Conservation (phyloP, 2,329 filamentous ascomycete species). For the Dactylellina haptotyla region DNA sequence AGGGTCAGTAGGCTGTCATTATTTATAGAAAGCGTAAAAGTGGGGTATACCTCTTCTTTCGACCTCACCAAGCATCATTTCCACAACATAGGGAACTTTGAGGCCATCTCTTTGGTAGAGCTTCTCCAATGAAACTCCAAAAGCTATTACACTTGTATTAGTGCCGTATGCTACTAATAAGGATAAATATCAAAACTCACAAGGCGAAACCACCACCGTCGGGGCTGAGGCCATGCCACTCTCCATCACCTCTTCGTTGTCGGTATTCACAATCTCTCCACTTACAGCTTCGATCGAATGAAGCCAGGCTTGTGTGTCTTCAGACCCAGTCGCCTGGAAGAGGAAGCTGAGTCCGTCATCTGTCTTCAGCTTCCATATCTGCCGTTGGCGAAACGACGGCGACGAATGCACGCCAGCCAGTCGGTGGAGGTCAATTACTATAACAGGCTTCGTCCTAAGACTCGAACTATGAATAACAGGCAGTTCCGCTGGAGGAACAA, state of each 20-base stretch:
- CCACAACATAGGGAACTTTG: slow-evolving; percentile 58
- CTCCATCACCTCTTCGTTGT: slow-evolving; percentile 58
- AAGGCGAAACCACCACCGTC: slow-evolving; percentile 46
- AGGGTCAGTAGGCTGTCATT: too few relatives aligned
- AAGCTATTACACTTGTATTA: slow-evolving; percentile 45
- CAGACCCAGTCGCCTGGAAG: slow-evolving; percentile 57
- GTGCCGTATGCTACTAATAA: neutral
- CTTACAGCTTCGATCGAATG: slow-evolving; percentile 56
- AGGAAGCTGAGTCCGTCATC: slow-evolving; percentile 57
- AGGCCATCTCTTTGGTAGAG: slow-evolving; percentile 57
- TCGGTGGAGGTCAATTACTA: slow-evolving; percentile 56
- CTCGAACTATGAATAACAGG: slow-evolving; percentile 55
- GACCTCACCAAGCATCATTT: slow-evolving; percentile 58
- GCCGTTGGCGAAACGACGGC: slow-evolving; percentile 57
- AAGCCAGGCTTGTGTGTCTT: slow-evolving; percentile 58
- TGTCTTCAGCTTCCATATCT: slow-evolving; percentile 58
- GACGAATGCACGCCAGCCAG: slow-evolving; percentile 56
- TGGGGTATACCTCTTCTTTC: slow-evolving; percentile 57
- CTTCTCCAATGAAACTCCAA: slow-evolving; percentile 58
- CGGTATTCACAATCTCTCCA: slow-evolving; percentile 55
- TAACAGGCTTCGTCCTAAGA: slow-evolving; percentile 56
- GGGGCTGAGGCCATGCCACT: slow-evolving; percentile 45
- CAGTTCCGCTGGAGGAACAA: slow-evolving; percentile 57
- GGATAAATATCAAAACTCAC: slow-evolving; percentile 9
- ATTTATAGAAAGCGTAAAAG: too few relatives aligned